phyloP scores from a whole-genome alignment of 352 stramenopile species.

The Thalassiosira hispida region DNA sequence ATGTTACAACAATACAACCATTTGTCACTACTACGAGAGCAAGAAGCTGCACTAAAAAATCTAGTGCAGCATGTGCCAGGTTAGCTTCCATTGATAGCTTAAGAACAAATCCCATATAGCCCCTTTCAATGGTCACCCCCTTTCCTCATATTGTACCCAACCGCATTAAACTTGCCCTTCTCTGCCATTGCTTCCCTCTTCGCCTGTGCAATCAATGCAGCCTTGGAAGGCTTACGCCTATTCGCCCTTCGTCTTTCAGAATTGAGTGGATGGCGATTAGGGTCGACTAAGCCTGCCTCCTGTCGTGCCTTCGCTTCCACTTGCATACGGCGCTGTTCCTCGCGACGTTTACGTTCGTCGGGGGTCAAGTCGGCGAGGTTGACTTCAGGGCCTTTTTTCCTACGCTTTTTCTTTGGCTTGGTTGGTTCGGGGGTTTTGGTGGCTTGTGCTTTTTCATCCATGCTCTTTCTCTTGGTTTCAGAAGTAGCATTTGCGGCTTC shows the following conservation, averaged over 20 bases:
- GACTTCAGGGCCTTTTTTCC: conserved; percentile 35
- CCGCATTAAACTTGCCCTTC: conserved; percentile 47
- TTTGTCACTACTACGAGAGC: too few species aligned
- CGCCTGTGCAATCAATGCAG: conserved; percentile 26
- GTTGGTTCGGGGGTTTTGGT: neutral
- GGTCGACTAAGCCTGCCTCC: conserved; percentile 37
- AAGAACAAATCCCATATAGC: too few species aligned
- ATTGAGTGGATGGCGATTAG: conserved; percentile 75
- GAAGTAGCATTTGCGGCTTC: conserved; percentile 23
- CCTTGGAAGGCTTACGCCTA: conserved; percentile 65
- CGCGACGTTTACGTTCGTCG: conserved; percentile 71
- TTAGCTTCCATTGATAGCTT: too few species aligned
- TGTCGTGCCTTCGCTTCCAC: conserved; percentile 63
- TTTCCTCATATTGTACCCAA: conserved; percentile 58
- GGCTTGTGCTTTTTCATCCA: too few species aligned
- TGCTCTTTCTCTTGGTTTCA: conserved; percentile 20
- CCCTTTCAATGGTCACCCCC: too few species aligned
- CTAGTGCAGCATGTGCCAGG: too few species aligned
- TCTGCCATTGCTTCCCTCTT: conserved; percentile 37
- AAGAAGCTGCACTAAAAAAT: too few species aligned
- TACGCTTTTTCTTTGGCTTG: conserved; percentile 27
- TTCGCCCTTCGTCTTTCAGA: conserved; percentile 79
- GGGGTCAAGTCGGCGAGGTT: conserved; percentile 58
- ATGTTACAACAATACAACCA: too few species aligned
- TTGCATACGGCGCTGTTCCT: conserved; percentile 72